Conservation (phyloP, 371 early-diverging fungal species). For the Mitosporidium daphniae region DNA sequence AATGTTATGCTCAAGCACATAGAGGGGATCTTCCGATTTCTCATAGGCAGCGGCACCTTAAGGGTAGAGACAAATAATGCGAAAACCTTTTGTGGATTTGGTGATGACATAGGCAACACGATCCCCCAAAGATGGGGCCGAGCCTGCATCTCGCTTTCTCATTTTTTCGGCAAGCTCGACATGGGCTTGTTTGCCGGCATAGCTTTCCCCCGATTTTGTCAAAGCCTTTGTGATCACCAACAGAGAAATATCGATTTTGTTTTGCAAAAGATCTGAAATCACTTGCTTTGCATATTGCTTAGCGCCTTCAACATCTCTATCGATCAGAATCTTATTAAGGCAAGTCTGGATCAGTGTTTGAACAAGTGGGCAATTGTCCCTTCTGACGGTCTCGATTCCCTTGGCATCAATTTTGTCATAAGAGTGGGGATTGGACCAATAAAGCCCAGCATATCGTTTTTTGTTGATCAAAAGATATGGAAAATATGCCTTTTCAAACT, state of each 20-base stretch:
- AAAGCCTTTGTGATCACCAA: constrained; percentile 90
- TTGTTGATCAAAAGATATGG: constrained; percentile 95
- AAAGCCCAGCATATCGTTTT: constrained; percentile 97
- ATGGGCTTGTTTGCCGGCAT: constrained; percentile 84
- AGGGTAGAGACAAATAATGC: neutral
- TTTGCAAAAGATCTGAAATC: constrained; percentile 68
- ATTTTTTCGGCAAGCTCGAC: constrained; percentile 79
- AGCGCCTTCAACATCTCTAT: constrained; percentile 58
- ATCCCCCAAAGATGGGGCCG: constrained; percentile 83
- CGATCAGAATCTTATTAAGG: constrained; percentile 52
- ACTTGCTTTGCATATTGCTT: constrained; percentile 43
- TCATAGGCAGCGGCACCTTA: constrained; percentile 54
- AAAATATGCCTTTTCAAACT: constrained; percentile 96
- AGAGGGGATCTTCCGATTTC: constrained; percentile 93
- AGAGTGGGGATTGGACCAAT: constrained; percentile 61
- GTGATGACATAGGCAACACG: constrained; percentile 97
- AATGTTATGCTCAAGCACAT: constrained; percentile 84
- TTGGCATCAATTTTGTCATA: constrained; percentile 88
- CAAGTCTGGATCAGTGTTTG: constrained; percentile 67
- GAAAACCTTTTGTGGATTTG: constrained; percentile 31
- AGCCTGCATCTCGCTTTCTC: constrained; percentile 72
- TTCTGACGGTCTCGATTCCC: constrained; percentile 97
- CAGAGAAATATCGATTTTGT: constrained; percentile 79
- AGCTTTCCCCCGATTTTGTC: constrained; percentile 54
- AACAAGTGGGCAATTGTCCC: constrained; percentile 88